Evolutionary conservation across 163 green algal species (phyloP), one percentile per base, ranked within the genome.

Genomic region (Scenedesmus sp.): DNA sequence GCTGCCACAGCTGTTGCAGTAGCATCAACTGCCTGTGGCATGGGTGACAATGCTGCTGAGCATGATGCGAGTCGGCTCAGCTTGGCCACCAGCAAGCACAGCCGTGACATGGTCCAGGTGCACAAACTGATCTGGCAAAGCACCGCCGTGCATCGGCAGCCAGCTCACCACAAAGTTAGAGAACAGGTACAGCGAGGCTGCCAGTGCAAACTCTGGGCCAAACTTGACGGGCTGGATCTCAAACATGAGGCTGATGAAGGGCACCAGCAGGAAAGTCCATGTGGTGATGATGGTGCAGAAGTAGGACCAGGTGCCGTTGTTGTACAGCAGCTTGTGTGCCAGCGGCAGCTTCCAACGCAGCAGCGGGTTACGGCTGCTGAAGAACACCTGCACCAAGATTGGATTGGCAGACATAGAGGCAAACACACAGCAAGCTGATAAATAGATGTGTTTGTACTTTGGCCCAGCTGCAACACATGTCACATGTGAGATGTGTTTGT

Each of bases 241-340:
- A 83, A 95, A 93, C 59, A 92, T 90, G 76, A 95, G 90, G 37
- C 81, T 92, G 49, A 95, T 90, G 43, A 95, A 92, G 0, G 93
- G 93, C 61, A 95, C 89, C 76, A 93, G 87, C 82, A 88, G 33
- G 90, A 93, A 93, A 42, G 85, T 88, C 84, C 78, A 91, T 59
- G 76, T 91, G 53, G 84, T 91, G 43, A 92, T 79, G 35, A 91
- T 43, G 18, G 76, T 87, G 76, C 70, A 85, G 78, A 91, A 87
- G 78, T 91, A 91, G 43, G 33, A 82, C 84, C 85, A 93, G 37
- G 90, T 93, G 46, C 90, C 90, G 44, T 91, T 93, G 84, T 42
- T 91, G 56, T 93, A 93, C 37, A 93, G 59, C 59, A 73, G 61
- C 73, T 90, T 90, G 59, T 91, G 76, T 12, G 80, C 6, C 5